These are phyloP conservation scores for Cardiospermum halicacabum DNA, from an alignment of 345 rosid species.

Conservation along the genomic window DNA sequence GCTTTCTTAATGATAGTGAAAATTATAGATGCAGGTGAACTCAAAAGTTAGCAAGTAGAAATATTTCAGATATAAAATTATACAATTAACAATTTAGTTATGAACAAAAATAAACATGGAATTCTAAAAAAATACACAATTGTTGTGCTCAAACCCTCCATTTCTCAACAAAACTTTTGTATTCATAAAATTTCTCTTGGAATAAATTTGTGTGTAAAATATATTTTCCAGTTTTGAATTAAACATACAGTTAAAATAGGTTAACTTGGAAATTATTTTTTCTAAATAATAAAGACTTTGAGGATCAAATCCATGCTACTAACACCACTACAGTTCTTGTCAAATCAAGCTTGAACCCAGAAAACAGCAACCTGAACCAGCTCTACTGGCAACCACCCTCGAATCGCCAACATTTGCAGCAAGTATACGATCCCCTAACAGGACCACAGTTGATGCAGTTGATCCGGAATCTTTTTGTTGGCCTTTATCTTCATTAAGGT, in stretches of 20 bases:
- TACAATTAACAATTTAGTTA: not conserved
- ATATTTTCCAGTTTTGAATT: not conserved
- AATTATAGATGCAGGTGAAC: conserved; percentile 1
- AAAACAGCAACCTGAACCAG: conserved; percentile 41
- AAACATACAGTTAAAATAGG: not conserved
- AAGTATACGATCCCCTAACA: conserved; percentile 41
- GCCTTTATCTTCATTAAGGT: conserved; percentile 39
- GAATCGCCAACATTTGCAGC: conserved; percentile 75
- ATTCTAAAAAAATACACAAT: no score
- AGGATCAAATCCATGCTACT: not conserved
- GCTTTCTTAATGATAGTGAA: no score
- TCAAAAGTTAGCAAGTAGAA: not conserved
- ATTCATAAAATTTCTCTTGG: no score
- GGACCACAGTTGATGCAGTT: conserved; percentile 52
- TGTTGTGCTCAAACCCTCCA: no score
- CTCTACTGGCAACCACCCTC: conserved; percentile 47
- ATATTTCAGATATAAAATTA: not conserved
- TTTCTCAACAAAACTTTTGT: no score
- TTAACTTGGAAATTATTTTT: not conserved
- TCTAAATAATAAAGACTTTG: not conserved
- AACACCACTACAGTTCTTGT: not conserved
- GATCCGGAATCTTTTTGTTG: conserved; percentile 50
- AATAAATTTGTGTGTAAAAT: no score
- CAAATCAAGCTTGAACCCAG: not conserved
- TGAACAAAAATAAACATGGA: not conserved